A percentile compares a stretch with the other conserved stretches of the same genome.
Conservation (phyloP, 2,329 filamentous ascomycete genomes). For the Capronia americana region DNA sequence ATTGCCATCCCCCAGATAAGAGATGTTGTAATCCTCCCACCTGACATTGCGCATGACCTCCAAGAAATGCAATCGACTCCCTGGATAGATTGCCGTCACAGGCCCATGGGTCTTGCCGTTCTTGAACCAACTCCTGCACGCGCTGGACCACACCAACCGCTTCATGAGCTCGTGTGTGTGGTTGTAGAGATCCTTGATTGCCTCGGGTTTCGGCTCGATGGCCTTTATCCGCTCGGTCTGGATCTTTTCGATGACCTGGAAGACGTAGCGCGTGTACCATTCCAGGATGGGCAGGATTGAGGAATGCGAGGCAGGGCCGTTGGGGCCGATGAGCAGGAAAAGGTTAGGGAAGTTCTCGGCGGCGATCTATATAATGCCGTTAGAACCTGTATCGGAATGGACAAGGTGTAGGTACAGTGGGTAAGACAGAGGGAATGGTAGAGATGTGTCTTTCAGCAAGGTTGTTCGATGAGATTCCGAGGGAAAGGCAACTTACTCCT, state of each 20-base stretch:
- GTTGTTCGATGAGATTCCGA: background rate
- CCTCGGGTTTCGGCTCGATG: conserved; percentile 38
- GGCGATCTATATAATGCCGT: conserved; percentile 7
- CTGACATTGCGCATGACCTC: conserved; percentile 45
- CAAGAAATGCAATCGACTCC: conserved; percentile 46
- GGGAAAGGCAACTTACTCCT: conserved; percentile 14
- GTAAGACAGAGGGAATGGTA: background rate
- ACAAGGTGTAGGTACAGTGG: background rate
- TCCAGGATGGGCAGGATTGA: conserved; percentile 42
- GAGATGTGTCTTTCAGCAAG: background rate
- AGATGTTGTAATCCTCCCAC: conserved; percentile 50
- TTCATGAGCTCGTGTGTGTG: conserved; percentile 51
- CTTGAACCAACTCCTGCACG: conserved; percentile 35
- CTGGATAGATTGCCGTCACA: conserved; percentile 36
- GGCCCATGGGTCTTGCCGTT: conserved; percentile 35
- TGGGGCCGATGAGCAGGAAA: conserved; percentile 42
- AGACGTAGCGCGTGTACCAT: conserved; percentile 38
- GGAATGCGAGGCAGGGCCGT: conserved; percentile 41
- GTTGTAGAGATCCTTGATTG: conserved; percentile 46
- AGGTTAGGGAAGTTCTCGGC: conserved; percentile 42
- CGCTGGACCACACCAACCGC: conserved; percentile 37
- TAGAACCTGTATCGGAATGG: background rate
- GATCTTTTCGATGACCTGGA: conserved; percentile 42
- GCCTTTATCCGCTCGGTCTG: conserved; percentile 38
- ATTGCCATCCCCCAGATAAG: conserved; percentile 46